A percentile compares a stretch with the other conserved stretches of the same genome.
phyloP scores from a whole-genome alignment of 768 basidiomycete species.

The Suillus variegatus region DNA sequence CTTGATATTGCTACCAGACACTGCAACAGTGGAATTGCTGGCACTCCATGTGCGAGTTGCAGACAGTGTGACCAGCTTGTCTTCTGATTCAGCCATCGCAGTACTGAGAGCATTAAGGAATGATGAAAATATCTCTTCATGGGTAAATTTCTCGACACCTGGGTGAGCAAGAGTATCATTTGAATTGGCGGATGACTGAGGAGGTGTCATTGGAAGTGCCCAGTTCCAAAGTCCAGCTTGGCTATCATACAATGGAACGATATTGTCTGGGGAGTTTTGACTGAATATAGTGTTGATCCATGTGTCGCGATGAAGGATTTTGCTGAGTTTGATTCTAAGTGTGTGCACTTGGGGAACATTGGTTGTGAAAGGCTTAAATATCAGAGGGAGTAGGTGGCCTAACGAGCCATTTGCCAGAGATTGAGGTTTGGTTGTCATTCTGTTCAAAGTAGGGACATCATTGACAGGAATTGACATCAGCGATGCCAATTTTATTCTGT shows the following conservation, averaged over 20 bases:
- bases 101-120: neutral
- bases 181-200: too few relatives aligned
- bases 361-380: neutral
- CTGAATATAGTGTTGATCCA: neutral
- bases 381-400: neutral
- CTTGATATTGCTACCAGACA: neutral
- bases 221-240: neutral
- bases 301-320: neutral
- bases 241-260: neutral
- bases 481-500: neutral
- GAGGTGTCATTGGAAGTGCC: neutral
- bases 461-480: neutral
- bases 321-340: neutral
- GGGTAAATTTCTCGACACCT: neutral
- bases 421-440: neutral
- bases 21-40: neutral
- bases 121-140: neutral
- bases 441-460: neutral
- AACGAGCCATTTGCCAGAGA: neutral
- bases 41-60: neutral
- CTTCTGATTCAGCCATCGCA: neutral
- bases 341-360: fast-evolving
- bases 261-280: neutral
- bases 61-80: neutral
- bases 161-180: neutral